Evolutionary conservation across 2,329 filamentous ascomycete genomes (phyloP).

Genomic region (Nothopassalora personata): DNA sequence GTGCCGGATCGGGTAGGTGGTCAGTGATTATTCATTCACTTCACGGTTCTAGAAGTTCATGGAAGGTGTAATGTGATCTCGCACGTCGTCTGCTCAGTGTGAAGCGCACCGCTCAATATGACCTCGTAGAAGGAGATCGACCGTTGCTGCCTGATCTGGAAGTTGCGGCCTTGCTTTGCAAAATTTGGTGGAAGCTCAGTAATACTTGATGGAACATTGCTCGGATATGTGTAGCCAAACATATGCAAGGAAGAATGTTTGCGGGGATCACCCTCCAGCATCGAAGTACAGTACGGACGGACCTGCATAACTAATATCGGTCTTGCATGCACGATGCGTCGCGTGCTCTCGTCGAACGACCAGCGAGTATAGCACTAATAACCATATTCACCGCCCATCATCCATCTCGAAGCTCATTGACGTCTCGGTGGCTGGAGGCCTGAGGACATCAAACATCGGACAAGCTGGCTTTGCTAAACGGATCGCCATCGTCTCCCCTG

Average conservation of each 20-base stretch:
- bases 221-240: too few relatives aligned
- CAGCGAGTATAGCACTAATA: not conserved
- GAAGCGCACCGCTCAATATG: not conserved
- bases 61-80: not conserved
- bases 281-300: too few relatives aligned
- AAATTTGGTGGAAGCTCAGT: too few relatives aligned
- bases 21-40: not conserved
- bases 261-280: not conserved
- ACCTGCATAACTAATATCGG: not conserved
- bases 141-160: too few relatives aligned
- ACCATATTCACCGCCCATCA: not conserved
- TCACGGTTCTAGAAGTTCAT: not conserved
- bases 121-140: too few relatives aligned
- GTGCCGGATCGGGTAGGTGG: not conserved
- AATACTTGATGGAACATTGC: too few relatives aligned
- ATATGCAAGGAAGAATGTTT: too few relatives aligned
- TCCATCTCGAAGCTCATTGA: not conserved
- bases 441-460: not conserved
- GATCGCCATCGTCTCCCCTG: slow-evolving; percentile 6
- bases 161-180: too few relatives aligned
- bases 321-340: not conserved
- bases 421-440: not conserved
- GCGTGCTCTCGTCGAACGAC: not conserved
- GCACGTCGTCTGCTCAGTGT: not conserved
- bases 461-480: slow-evolving; percentile 5